Conservation (phyloP, 306 rosid genomes). For the Cicer bijugum region DNA sequence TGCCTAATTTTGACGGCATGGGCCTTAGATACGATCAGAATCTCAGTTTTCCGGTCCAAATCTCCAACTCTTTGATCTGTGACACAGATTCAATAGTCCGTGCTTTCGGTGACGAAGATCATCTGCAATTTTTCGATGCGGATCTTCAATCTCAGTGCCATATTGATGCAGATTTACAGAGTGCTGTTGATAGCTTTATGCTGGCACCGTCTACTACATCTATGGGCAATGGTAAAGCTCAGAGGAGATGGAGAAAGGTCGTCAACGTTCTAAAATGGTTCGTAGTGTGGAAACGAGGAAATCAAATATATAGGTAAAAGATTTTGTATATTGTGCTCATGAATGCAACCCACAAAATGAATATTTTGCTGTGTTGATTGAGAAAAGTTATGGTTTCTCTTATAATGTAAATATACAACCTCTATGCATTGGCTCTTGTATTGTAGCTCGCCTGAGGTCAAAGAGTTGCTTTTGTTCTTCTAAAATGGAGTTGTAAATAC, state of each 20-base stretch:
- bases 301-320: slow-evolving; percentile 44
- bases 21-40: slow-evolving; percentile 66
- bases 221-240: slow-evolving; percentile 58
- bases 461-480: slow-evolving; percentile 40
- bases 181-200: slow-evolving; percentile 61
- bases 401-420: slow-evolving; percentile 61
- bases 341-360: slow-evolving; percentile 46
- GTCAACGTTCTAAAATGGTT: slow-evolving; percentile 84
- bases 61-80: slow-evolving; percentile 63
- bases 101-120: slow-evolving; percentile 67
- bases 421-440: slow-evolving; percentile 42
- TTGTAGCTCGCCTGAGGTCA: slow-evolving; percentile 42
- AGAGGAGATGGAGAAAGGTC: slow-evolving; percentile 82
- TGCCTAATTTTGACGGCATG: slow-evolving; percentile 60
- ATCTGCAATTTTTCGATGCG: slow-evolving; percentile 67
- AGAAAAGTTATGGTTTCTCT: slow-evolving; percentile 43
- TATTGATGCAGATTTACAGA: slow-evolving; percentile 62
- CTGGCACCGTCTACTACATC: slow-evolving; percentile 52
- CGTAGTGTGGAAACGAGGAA: slow-evolving; percentile 53
- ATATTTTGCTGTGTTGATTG: slow-evolving; percentile 46
- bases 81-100: slow-evolving; percentile 64
- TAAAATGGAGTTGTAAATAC: slow-evolving; percentile 50
- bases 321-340: slow-evolving; percentile 40
- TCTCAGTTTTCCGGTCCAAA: slow-evolving; percentile 66
- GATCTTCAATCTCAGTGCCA: slow-evolving; percentile 63